Conservation (phyloP, 2,329 filamentous ascomycete genomes). For the Diaporthe vexans region DNA sequence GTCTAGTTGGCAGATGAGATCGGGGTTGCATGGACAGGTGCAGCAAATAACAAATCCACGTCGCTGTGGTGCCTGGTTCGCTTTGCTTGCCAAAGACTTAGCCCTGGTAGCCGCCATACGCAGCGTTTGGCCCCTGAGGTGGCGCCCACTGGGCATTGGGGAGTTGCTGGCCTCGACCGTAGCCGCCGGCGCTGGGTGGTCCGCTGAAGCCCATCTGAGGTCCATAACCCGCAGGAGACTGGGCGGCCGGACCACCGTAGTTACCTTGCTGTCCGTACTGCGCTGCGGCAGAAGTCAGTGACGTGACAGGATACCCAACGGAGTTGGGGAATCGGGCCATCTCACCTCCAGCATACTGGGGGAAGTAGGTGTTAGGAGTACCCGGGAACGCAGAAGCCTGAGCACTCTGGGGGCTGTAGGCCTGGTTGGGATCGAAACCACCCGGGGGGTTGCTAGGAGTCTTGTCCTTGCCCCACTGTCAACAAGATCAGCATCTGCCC, state of each 20-base stretch:
- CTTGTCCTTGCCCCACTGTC: constrained; percentile 98
- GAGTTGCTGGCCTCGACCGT: constrained; percentile 80
- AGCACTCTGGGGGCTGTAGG: constrained; percentile 81
- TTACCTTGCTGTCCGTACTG: constrained; percentile 76
- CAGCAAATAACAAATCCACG: background rate
- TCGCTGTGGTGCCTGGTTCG: background rate
- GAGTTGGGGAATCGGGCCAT: constrained; percentile 4
- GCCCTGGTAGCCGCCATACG: constrained; percentile 75
- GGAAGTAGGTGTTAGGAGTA: constrained; percentile 87
- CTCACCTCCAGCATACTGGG: constrained; percentile 86
- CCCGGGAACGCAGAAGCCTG: constrained; percentile 81
- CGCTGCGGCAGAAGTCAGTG: constrained; percentile 68
- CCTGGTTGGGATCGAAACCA: constrained; percentile 83
- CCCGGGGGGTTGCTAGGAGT: constrained; percentile 78
- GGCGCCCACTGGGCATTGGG: constrained; percentile 68
- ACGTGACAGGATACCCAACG: constrained; percentile 51
- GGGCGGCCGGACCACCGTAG: constrained; percentile 71
- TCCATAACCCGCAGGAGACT: constrained; percentile 74
- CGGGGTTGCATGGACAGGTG: background rate
- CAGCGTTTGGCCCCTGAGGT: constrained; percentile 69
- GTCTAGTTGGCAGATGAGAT: background rate
- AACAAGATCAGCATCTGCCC: constrained; percentile 46
- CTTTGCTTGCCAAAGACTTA: constrained; percentile 51
- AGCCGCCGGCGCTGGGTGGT: constrained; percentile 84
- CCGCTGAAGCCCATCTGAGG: constrained; percentile 80